Base-by-base conservation (phyloP, 2,329 filamentous ascomycete species). In the Juglanconis juglandina region DNA sequence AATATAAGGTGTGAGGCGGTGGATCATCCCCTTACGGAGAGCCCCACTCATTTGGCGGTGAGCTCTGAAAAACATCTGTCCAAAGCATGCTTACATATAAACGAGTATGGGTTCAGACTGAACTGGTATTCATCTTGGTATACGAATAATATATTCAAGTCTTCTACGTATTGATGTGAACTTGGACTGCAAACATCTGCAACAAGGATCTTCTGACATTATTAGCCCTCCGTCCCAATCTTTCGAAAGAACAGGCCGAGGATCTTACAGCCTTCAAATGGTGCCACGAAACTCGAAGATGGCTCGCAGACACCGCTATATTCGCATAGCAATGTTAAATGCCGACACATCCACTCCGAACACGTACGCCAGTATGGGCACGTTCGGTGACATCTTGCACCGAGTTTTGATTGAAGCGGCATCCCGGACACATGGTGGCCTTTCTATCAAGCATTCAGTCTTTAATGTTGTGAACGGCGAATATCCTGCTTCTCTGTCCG, bases 321-420 rank as follows among this genome's bases (percentile, higher is more conserved):
- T 61, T n/a, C 59, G 59, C 5, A 32, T 61, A 11, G 59, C 59
- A 11, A 58, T 61, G 59, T 55, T 61, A 13, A 61, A 61, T 41
- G 59, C 59, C 42, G 59, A 61, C n/a, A 58, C 55, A 41, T 61
- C 59, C 5, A 39, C 35, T n/a, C 59, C 59, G 3, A 61, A 61
- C 14, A 48, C 47, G 33, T 61, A 61, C 32, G 59, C 59, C 9
- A 4, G 49, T 24, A 48, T 61, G 30, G 59, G 59, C 7, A 61
- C 59, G 1, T 61, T 61, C 32, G 59, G 59, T 17, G 59, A 61
- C 55, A 51, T 61, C 17, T 30, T 61, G 5, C 50, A 61, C 10
- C 42, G 44, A 34, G 56, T 58, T n/a, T 39, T 61, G 37, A n/a
- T 39, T 34, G 30, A 34, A 11, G 59, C 59, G 5, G 59, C 59